Evolutionary conservation across 2,329 filamentous ascomycete species (phyloP).

Genomic region (Alternaria sp.): DNA sequence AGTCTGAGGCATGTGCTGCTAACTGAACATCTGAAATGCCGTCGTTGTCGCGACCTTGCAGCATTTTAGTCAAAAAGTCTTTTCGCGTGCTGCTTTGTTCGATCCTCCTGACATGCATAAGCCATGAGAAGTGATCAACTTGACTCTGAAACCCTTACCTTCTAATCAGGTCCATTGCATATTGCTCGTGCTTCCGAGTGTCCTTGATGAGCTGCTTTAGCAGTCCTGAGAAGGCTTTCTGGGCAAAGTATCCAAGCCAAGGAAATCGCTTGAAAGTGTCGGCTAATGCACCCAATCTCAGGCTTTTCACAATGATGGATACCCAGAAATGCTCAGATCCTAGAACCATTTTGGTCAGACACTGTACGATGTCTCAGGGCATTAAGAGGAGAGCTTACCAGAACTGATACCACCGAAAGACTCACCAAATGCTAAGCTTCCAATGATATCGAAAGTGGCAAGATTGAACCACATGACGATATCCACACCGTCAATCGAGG

Average conservation of each 20-base stretch:
- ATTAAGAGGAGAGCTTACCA: not conserved
- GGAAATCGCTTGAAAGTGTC: conserved; percentile 1
- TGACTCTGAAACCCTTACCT: not conserved
- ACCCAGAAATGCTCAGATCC: not conserved
- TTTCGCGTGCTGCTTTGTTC: not conserved
- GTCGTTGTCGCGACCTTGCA: conserved; percentile 6
- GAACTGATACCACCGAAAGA: not conserved
- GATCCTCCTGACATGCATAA: conserved; percentile 4
- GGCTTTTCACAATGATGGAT: not conserved
- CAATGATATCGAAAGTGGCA: conserved; percentile 31
- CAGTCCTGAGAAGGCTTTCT: not conserved
- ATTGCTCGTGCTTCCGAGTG: conserved; percentile 5
- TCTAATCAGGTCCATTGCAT: conserved; percentile 5
- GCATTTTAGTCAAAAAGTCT: conserved; percentile 20
- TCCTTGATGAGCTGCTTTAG: not conserved
- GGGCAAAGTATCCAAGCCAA: conserved; percentile 1
- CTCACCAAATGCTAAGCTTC: conserved; percentile 52
- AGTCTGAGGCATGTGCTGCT: conserved; percentile 19
- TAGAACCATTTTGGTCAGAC: not conserved
- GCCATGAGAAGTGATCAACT: not conserved
- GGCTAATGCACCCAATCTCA: conserved; percentile 40
- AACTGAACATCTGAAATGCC: conserved; percentile 20
- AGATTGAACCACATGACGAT: conserved; percentile 13
- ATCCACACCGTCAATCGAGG: conserved; percentile 4
- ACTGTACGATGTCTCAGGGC: not conserved